Percentiles rank a stretch among this genome's conserved stretches.
phyloP scores from a whole-genome alignment of 257 asterid genomes.

The Capsicum pubescens region DNA sequence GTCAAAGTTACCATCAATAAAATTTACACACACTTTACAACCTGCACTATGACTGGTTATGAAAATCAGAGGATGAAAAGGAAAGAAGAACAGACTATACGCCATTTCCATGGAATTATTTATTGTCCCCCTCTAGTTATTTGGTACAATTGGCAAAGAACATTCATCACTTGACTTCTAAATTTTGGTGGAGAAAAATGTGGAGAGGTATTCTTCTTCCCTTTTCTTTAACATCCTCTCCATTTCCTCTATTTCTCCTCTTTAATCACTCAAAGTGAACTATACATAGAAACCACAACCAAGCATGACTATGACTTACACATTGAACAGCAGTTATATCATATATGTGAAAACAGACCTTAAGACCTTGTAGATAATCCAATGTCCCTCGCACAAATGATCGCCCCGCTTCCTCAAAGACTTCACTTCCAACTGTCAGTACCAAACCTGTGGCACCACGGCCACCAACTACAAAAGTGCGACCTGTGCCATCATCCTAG shows the following conservation, averaged over 20 bases:
- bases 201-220: neutral
- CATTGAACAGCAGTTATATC: neutral
- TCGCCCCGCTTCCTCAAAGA: constrained; percentile 94
- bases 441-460: constrained; percentile 97
- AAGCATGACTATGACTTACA: neutral
- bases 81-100: neutral
- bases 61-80: neutral
- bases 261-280: neutral
- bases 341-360: constrained; percentile 53
- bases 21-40: neutral
- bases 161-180: neutral
- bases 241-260: neutral
- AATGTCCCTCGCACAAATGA: constrained; percentile 95
- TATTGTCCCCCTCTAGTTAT: neutral
- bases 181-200: neutral
- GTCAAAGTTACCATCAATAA: neutral
- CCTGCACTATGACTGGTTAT: neutral
- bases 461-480: constrained; percentile 89
- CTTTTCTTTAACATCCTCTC: neutral
- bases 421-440: constrained; percentile 88
- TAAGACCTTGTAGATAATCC: constrained; percentile 97
- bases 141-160: constrained; percentile 22
- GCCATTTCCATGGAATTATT: neutral
- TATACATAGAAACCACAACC: neutral
- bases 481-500: constrained; percentile 93